A percentile compares a stretch with the other conserved stretches of the same genome.
Evolutionary conservation across 345 rosid species (phyloP).

Genomic region (Eucalyptus microcorys): DNA sequence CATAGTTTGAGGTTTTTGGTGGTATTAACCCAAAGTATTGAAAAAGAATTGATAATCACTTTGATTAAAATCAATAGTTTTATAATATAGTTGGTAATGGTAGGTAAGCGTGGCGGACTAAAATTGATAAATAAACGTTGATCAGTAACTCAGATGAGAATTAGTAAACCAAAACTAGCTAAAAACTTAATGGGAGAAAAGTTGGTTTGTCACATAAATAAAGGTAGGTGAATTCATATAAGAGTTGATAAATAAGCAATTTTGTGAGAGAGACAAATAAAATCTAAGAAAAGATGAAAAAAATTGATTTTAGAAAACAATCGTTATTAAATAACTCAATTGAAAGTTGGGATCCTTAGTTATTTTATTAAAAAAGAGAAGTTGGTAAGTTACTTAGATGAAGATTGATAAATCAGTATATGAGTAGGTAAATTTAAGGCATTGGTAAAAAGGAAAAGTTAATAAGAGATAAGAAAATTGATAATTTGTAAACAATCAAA

Average conservation of each 20-base stretch:
- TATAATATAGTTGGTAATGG: not conserved
- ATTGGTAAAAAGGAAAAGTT: not conserved
- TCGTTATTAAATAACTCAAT: not conserved
- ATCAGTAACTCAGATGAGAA: not conserved
- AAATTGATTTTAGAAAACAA: too few relatives aligned
- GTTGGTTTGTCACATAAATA: not conserved
- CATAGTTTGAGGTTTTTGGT: too few relatives aligned
- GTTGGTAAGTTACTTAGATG: not conserved
- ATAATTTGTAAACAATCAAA: not conserved
- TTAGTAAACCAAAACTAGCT: not conserved
- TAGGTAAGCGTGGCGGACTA: not conserved
- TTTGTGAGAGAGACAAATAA: not conserved
- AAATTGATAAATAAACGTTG: not conserved
- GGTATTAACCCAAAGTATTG: not conserved
- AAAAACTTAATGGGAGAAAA: not conserved
- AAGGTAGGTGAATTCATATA: not conserved
- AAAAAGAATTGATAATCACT: not conserved
- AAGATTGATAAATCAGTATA: not conserved
- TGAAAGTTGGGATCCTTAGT: not conserved
- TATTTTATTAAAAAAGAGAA: not conserved
- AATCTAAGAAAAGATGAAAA: not conserved
- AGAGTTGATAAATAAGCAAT: not conserved
- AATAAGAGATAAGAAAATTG: not conserved
- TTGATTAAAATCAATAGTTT: not conserved
- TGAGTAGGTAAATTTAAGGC: not conserved